Conservation (phyloP, 768 basidiomycete species). For the Collybia mongolica region DNA sequence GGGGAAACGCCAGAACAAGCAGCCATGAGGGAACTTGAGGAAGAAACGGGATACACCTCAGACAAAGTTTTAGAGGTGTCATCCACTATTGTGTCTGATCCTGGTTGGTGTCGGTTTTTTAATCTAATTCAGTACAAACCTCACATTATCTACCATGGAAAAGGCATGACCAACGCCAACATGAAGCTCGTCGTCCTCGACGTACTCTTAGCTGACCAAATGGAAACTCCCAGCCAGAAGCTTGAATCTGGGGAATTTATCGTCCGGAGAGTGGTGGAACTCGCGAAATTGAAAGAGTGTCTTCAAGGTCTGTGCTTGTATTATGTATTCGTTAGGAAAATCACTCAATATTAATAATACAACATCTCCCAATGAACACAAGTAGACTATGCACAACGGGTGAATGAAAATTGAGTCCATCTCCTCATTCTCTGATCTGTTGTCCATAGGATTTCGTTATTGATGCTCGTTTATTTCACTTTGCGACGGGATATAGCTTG, state of each 20-base stretch:
- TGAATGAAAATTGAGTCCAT: too few relatives aligned
- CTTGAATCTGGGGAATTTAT: slow-evolving; percentile 90
- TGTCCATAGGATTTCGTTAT: slow-evolving; percentile 54
- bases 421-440: not conserved
- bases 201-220: slow-evolving; percentile 61
- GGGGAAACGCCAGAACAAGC: slow-evolving; percentile 79
- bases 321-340: not conserved
- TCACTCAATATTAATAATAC: not conserved
- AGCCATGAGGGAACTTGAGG: slow-evolving; percentile 85
- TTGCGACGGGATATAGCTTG: slow-evolving; percentile 69
- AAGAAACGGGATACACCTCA: slow-evolving; percentile 89
- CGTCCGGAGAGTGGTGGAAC: slow-evolving; percentile 64
- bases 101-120: slow-evolving; percentile 44
- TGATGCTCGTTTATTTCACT: slow-evolving; percentile 77
- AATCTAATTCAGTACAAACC: not conserved
- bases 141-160: slow-evolving; percentile 1
- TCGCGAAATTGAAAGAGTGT: slow-evolving; percentile 58
- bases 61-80: slow-evolving; percentile 60
- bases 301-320: slow-evolving; percentile 57
- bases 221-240: slow-evolving; percentile 70
- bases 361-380: not conserved
- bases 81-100: slow-evolving; percentile 65
- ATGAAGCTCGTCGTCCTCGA: slow-evolving; percentile 83
- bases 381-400: too few relatives aligned
- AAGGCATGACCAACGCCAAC: slow-evolving; percentile 93